phyloP scores from a whole-genome alignment of 805 yeast species.

The Brettanomyces anomalus region DNA sequence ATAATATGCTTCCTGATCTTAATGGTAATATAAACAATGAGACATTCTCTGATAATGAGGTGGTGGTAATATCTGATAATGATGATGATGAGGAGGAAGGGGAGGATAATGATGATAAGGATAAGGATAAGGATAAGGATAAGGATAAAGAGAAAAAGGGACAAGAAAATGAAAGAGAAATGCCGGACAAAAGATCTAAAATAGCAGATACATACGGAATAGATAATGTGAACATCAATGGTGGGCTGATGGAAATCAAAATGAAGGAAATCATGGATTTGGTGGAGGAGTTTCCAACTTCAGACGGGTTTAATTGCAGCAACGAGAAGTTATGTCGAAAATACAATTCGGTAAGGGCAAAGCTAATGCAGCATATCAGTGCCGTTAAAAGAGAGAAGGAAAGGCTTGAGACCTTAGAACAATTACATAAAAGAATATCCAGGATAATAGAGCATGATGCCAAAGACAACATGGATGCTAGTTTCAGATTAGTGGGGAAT shows the following conservation, averaged over 20 bases:
- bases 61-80: not conserved
- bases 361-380: slow-evolving; percentile 11
- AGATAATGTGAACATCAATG: slow-evolving; percentile 14
- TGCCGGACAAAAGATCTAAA: no score
- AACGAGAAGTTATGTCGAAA: slow-evolving; percentile 15
- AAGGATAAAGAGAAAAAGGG: not conserved
- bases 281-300: slow-evolving; percentile 23
- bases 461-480: no score
- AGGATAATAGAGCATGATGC: no score
- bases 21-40: slow-evolving; percentile 11
- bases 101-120: slow-evolving; percentile 1
- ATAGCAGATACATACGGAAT: slow-evolving; percentile 1
- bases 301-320: slow-evolving; percentile 12
- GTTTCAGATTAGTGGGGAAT: no score
- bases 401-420: slow-evolving; percentile 11
- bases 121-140: slow-evolving; percentile 1
- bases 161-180: not conserved
- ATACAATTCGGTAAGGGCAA: slow-evolving; percentile 15
- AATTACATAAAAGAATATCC: not conserved
- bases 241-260: slow-evolving; percentile 14
- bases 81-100: slow-evolving; percentile 1
- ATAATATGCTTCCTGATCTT: slow-evolving; percentile 14
- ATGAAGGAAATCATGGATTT: slow-evolving; percentile 16
- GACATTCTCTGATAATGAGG: not conserved
- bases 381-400: slow-evolving; percentile 8